Base-by-base conservation (phyloP, 495 filamentous ascomycete species). In the Trichoderma virens region DNA sequence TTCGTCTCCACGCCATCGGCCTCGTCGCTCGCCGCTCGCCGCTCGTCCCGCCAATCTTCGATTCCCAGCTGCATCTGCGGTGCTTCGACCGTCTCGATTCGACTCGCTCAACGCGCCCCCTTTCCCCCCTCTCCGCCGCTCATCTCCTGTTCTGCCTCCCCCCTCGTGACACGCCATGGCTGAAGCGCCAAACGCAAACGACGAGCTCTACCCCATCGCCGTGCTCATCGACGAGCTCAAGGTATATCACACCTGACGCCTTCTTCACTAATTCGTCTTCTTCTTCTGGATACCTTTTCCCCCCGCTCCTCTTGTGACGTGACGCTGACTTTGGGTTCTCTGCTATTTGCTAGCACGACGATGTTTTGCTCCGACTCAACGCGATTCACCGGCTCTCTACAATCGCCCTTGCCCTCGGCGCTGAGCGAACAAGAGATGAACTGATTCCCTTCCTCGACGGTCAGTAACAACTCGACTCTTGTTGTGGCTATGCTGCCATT, bases 191-290 rank as follows among this genome's bases (percentile, higher is more conserved):
- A 79, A 78, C 73, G 72, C 81, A 79, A 95, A 87, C 74, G 93
- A 98, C 77, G 95, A 97, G 85, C 92, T 98, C 67, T 98, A 97
- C 77, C 94, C 94, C 71, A 98, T 98, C 82, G 94, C 94, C 67
- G 95, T 98, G 64, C 86, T 98, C 74, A 98, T 98, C 78, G 94
- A 98, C 78, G 94, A 98, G 86, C 82, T 98, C 70, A 98, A 98
- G 91, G 93, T 97, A 65, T 69, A 60, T 59, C 68, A 16, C 11
- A 32, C 61, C 47, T 39, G 14, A n/a, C 20, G 20, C 16, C 66
- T n/a, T 7, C 3, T 5, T 51, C 9, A n/a, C n/a, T 5, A 45
- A 16, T 18, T 14, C 41, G n/a, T 5, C 41, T 18, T 45, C 41
- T 45, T 6, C 34, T 35, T 13, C 34, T 35, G 6, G n/a, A 7